A percentile compares a stretch with the other conserved stretches of the same genome.
Evolutionary conservation across 2,329 filamentous ascomycete genomes (phyloP).

Genomic region (Coniella lustricola): DNA sequence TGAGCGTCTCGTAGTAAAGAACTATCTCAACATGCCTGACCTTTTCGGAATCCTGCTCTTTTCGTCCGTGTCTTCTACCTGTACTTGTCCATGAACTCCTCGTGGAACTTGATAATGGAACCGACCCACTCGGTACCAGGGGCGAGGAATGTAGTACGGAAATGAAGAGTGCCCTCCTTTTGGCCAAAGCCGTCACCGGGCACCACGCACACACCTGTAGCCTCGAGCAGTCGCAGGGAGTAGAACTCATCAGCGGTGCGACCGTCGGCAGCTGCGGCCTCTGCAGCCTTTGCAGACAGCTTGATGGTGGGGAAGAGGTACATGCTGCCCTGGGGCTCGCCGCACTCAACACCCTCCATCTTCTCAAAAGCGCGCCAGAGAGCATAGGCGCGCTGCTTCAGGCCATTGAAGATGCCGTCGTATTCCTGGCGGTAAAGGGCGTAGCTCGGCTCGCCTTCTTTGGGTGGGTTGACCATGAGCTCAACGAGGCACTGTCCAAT

Average conservation of each 20-base stretch:
- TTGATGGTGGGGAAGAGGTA: slow-evolving; percentile 96
- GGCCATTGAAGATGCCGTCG: slow-evolving; percentile 68
- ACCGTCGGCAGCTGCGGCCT: slow-evolving; percentile 66
- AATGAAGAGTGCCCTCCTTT: slow-evolving; percentile 83
- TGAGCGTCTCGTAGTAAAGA: too few species aligned
- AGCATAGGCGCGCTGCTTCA: slow-evolving; percentile 73
- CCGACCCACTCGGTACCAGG: slow-evolving; percentile 94
- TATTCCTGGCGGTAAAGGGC: slow-evolving; percentile 82
- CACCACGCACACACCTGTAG: slow-evolving; percentile 90
- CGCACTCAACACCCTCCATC: slow-evolving; percentile 95
- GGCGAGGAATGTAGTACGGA: slow-evolving; percentile 93
- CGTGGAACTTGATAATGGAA: slow-evolving; percentile 82
- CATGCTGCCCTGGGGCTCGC: slow-evolving; percentile 89
- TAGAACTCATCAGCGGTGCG: slow-evolving; percentile 88
- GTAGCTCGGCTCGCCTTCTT: slow-evolving; percentile 74
- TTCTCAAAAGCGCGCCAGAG: slow-evolving; percentile 83
- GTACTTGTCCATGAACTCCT: slow-evolving; percentile 83
- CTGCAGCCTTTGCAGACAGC: slow-evolving; percentile 67
- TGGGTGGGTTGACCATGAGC: slow-evolving; percentile 94
- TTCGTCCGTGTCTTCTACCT: slow-evolving; percentile 28
- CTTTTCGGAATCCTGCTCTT: neutral
- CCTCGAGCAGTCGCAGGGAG: slow-evolving; percentile 81
- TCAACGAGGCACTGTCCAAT: slow-evolving; percentile 94
- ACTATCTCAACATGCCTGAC: too few species aligned
- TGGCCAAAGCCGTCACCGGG: slow-evolving; percentile 92